Evolutionary conservation across 176 grass and related monocot genomes (phyloP).

Genomic region (Aegilops tauschii): DNA sequence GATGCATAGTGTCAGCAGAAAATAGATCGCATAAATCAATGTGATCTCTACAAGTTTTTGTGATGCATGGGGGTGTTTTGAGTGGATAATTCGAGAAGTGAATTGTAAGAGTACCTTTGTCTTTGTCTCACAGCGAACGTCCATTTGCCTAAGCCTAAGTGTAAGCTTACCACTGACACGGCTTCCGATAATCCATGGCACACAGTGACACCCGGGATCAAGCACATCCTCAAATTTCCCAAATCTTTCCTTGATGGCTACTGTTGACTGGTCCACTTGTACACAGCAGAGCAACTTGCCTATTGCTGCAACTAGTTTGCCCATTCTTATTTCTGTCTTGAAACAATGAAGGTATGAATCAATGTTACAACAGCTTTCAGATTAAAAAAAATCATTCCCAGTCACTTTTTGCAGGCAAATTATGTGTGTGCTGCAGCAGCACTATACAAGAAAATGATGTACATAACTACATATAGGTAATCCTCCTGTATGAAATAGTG

Average conservation of each 20-base stretch:
- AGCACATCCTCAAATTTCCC: constrained; percentile 67
- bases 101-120: constrained; percentile 45
- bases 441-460: neutral
- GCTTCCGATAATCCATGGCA: constrained; percentile 52
- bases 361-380: neutral
- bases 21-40: neutral
- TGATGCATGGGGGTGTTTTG: neutral
- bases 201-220: constrained; percentile 50
- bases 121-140: constrained; percentile 50
- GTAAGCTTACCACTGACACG: constrained; percentile 37
- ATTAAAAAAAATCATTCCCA: neutral
- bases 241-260: constrained; percentile 60
- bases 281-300: constrained; percentile 51
- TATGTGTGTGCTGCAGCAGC: neutral
- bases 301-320: constrained; percentile 35
- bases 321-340: constrained; percentile 17
- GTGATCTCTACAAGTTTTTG: neutral
- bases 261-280: constrained; percentile 64
- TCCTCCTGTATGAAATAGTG: neutral
- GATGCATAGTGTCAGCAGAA: neutral
- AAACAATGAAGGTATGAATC: neutral
- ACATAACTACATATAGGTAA: neutral
- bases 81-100: constrained; percentile 2
- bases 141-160: constrained; percentile 37
- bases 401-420: neutral